Evolutionary conservation across 371 early-diverging fungal genomes (phyloP).

Genomic region (Smittium culicis): DNA sequence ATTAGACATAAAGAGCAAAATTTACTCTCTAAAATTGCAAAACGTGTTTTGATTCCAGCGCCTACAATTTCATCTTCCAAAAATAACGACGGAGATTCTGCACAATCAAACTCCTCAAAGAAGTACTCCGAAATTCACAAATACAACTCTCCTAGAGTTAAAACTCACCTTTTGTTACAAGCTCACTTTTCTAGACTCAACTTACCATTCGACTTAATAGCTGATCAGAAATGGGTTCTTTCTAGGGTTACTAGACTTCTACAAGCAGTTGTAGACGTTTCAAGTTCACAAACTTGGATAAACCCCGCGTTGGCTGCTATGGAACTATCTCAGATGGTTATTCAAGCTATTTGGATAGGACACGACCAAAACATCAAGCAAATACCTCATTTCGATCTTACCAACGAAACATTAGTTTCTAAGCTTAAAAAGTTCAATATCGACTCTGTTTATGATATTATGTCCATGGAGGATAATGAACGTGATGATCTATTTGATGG

Average conservation of each 20-base stretch:
- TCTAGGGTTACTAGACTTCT: constrained; percentile 54
- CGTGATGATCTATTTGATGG: constrained; percentile 49
- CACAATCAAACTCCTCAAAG: constrained; percentile 16
- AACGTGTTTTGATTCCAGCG: constrained; percentile 49
- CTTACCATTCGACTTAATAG: constrained; percentile 78
- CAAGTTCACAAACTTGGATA: constrained; percentile 83
- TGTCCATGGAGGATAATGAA: constrained; percentile 82
- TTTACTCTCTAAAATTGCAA: constrained; percentile 60
- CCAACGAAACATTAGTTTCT: constrained; percentile 34
- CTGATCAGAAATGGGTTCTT: constrained; percentile 55
- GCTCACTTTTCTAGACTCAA: constrained; percentile 84
- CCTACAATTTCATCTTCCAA: constrained; percentile 10
- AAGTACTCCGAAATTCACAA: constrained; percentile 5
- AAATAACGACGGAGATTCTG: background rate
- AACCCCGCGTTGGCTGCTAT: constrained; percentile 78
- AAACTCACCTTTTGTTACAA: constrained; percentile 81
- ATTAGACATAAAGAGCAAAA: constrained; percentile 85
- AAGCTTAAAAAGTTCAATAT: constrained; percentile 49
- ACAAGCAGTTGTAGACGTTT: constrained; percentile 91
- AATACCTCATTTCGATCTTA: constrained; percentile 68
- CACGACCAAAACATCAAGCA: constrained; percentile 61
- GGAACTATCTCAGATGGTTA: constrained; percentile 92
- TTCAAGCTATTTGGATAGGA: constrained; percentile 93
- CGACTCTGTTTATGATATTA: constrained; percentile 80
- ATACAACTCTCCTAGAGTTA: constrained; percentile 72